Conservation (phyloP, 805 yeast genomes). For the Yarrowia sp. region DNA sequence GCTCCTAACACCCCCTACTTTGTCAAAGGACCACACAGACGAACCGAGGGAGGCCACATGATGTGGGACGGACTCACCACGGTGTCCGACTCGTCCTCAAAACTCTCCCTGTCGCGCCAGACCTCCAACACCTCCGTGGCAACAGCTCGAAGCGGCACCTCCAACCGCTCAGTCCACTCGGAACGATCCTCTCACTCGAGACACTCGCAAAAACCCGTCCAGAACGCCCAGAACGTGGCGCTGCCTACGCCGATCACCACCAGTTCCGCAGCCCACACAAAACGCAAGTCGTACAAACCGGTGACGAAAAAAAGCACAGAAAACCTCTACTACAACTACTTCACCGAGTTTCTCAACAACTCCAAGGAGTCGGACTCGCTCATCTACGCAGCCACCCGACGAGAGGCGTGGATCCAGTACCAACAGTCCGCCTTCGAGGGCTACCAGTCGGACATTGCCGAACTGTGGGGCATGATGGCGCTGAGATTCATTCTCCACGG, state of each 20-base stretch:
- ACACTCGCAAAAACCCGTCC: conserved; percentile 11
- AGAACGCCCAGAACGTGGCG: neutral
- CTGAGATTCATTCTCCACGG: conserved; percentile 46
- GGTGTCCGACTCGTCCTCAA: conserved; percentile 23
- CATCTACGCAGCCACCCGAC: conserved; percentile 46
- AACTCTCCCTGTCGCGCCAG: conserved; percentile 18
- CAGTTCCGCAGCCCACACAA: neutral
- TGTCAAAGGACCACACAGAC: conserved; percentile 30
- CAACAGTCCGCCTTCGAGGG: conserved; percentile 40
- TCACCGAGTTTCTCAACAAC: conserved; percentile 41
- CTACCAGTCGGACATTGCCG: conserved; percentile 44
- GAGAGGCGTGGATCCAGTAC: conserved; percentile 49
- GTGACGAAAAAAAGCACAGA: conserved; percentile 27
- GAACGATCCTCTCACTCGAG: neutral
- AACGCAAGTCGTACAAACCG: conserved; percentile 27
- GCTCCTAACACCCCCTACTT: neutral
- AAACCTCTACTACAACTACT: conserved; percentile 29
- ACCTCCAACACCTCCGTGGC: conserved; percentile 25
- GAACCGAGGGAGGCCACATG: conserved; percentile 37
- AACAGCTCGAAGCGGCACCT: conserved; percentile 6
- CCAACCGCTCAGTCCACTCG: neutral
- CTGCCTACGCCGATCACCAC: neutral
- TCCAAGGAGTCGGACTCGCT: conserved; percentile 45
- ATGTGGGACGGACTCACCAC: conserved; percentile 38
- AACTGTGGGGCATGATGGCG: conserved; percentile 50